phyloP scores from a whole-genome alignment of 257 asterid genomes.

The Gentiana dahurica region DNA sequence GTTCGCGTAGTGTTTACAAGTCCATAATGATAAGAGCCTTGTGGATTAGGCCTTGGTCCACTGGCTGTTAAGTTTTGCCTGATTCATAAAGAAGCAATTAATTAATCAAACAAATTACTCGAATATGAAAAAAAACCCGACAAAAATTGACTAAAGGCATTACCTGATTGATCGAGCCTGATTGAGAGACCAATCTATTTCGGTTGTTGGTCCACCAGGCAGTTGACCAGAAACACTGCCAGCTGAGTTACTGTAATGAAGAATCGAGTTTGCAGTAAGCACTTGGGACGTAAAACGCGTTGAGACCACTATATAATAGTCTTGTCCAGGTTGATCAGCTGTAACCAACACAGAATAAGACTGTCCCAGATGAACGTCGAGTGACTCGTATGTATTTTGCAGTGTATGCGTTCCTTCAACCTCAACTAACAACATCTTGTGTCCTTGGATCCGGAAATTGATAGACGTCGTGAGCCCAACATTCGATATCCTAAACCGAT shows the following conservation, averaged over 20 bases:
- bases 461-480: conserved; percentile 32
- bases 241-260: conserved; percentile 33
- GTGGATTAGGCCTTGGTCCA: conserved; percentile 46
- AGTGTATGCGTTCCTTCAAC: conserved; percentile 39
- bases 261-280: conserved; percentile 30
- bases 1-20: conserved; percentile 32
- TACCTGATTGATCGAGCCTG: conserved; percentile 45
- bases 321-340: conserved; percentile 32
- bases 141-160: neutral
- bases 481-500: conserved; percentile 38
- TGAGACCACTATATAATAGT: conserved; percentile 25
- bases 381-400: conserved; percentile 28
- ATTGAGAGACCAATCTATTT: conserved; percentile 44
- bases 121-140: neutral
- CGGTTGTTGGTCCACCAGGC: conserved; percentile 32
- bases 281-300: conserved; percentile 35
- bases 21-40: conserved; percentile 50
- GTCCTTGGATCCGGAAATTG: conserved; percentile 37
- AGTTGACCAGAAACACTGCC: conserved; percentile 24
- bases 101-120: neutral
- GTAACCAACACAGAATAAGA: conserved; percentile 33
- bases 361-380: conserved; percentile 41
- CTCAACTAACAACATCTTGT: conserved; percentile 35
- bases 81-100: neutral
- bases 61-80: conserved; percentile 44